Conservation (phyloP, 495 filamentous ascomycete species). For the Extremus antarcticus region DNA sequence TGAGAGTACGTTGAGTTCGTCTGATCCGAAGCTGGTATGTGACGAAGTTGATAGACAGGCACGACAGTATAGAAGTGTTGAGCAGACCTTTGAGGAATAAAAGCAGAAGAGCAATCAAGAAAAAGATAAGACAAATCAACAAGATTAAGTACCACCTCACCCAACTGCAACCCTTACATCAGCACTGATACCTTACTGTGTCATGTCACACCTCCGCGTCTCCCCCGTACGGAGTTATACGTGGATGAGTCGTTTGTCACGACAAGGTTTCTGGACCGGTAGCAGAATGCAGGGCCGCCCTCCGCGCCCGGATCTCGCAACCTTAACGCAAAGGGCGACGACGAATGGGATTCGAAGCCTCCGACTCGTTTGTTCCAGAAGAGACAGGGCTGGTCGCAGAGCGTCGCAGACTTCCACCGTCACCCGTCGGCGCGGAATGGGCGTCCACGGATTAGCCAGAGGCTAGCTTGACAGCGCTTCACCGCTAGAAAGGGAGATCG, state of each 20-base stretch:
- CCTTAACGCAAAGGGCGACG: neutral
- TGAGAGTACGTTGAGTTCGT: too few relatives aligned
- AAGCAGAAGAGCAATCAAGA: neutral
- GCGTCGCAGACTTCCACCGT: too few relatives aligned
- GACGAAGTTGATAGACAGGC: too few relatives aligned
- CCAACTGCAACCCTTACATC: neutral
- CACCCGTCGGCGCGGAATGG: neutral
- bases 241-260: neutral
- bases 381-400: too few relatives aligned
- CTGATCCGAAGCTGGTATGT: too few relatives aligned
- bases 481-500: neutral
- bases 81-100: neutral
- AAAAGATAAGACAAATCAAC: neutral
- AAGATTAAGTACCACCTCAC: neutral
- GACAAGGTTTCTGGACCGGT: neutral
- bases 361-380: neutral
- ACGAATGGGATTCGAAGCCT: neutral
- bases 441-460: too few relatives aligned
- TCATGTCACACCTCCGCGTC: neutral
- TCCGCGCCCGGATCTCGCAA: neutral
- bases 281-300: neutral
- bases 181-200: neutral
- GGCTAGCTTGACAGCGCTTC: neutral
- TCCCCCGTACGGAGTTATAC: too few relatives aligned
- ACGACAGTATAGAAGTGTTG: neutral